phyloP scores from a whole-genome alignment of 2,329 filamentous ascomycete genomes.

The Aspergillus ochraceus region DNA sequence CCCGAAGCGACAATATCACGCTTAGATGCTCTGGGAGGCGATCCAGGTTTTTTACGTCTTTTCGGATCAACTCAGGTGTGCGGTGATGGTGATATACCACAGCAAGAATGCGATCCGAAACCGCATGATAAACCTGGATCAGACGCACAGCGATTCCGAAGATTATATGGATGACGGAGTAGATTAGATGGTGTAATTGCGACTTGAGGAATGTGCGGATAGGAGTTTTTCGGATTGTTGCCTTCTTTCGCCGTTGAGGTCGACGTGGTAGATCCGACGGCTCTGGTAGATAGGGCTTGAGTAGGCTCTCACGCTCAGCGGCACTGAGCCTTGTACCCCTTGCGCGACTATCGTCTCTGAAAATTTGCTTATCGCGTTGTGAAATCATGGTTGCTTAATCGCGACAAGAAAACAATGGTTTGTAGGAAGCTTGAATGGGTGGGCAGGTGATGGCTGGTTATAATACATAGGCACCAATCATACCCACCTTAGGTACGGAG shows the following conservation, averaged over 20 bases:
- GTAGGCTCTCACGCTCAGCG: constrained; percentile 51
- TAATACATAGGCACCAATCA: neutral
- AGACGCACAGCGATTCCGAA: constrained; percentile 87
- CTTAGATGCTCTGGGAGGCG: constrained; percentile 83
- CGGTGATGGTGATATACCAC: constrained; percentile 94
- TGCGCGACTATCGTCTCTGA: constrained; percentile 41
- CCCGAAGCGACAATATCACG: constrained; percentile 74
- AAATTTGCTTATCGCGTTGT: constrained; percentile 32
- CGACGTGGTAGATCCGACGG: constrained; percentile 31
- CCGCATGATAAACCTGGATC: constrained; percentile 74
- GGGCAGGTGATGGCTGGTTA: neutral
- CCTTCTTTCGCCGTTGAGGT: constrained; percentile 26
- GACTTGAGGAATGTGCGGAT: constrained; percentile 47
- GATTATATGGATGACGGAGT: constrained; percentile 62
- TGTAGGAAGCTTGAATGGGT: neutral
- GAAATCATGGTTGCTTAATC: constrained; percentile 31
- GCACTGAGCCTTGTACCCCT: constrained; percentile 43
- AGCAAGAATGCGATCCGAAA: constrained; percentile 74
- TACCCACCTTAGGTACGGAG: too few relatives aligned
- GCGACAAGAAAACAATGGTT: neutral
- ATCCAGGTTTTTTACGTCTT: constrained; percentile 74
- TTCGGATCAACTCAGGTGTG: constrained; percentile 86
- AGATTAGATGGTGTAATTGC: constrained; percentile 46
- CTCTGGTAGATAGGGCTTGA: constrained; percentile 56
- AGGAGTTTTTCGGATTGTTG: constrained; percentile 34